Evolutionary conservation across 1,284 basidiomycete genomes (phyloP), one percentile per base, ranked within the genome.

Genomic region (Ustilago tritici): DNA sequence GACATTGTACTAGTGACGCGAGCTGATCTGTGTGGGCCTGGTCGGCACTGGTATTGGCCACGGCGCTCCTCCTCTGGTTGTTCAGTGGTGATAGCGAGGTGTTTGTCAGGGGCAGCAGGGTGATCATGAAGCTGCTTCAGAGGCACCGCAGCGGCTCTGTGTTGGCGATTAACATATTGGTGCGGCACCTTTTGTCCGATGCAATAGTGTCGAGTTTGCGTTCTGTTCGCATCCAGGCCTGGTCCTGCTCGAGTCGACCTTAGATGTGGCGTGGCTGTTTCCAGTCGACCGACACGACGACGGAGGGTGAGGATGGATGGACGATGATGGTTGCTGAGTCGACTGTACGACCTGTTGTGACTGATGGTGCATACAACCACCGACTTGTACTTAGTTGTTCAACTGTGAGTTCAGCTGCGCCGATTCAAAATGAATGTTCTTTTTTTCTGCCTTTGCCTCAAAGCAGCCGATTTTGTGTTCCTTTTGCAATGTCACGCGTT

Each of bases 1-100:
- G 64, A 53, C 69, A 71, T 71, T 11, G 41, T 58, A 60, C 9
- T 31, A 6, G 12, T 52, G 23, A 28, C 23, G 23, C 23, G 23
- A 28, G 23, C 43, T 19, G n/a, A 7, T 60, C 12, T 40, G 36
- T 6, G 9, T 12, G 34, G 32, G 23, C 23, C 23, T 23, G 23
- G 2, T 43, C 15, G 49, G 1, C 10, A 23, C 7, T 31, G 46
- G 7, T 1, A 28, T 50, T 14, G 8, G 43, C 43, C 4, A 19
- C 43, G n/a, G 43, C 43, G 43, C 6, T 46, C 19, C n/a, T 19
- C 11, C n/a, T 19, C 8, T 7, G n/a, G 14, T 6, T 46, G n/a
- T 19, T 11, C 19, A 11, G 6, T 7, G 11, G n/a, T 11, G 14
- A 19, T 19, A 19, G n/a, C 11, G 49, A 5, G 28, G 19, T 34